phyloP scores from a whole-genome alignment of 345 rosid species.

The Salix exigua region DNA sequence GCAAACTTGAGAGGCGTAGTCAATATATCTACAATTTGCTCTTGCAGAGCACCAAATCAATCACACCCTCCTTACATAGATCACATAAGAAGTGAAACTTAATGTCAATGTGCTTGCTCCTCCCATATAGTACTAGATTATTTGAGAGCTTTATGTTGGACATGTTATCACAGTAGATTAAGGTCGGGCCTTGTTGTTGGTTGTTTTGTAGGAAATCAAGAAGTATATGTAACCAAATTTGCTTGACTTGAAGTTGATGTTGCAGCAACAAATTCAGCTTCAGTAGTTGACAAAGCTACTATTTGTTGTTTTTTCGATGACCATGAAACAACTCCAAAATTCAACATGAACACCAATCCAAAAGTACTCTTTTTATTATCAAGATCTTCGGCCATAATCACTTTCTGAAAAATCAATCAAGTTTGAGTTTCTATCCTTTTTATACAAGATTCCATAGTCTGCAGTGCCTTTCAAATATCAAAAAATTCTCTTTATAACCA shows the following conservation, averaged over 20 bases:
- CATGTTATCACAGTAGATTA: neutral
- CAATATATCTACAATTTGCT: too few relatives aligned
- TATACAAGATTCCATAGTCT: neutral
- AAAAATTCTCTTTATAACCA: neutral
- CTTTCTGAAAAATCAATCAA: neutral
- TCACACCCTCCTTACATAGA: too few relatives aligned
- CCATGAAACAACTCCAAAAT: neutral
- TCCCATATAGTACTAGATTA: neutral
- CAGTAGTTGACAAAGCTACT: neutral
- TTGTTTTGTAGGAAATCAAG: neutral
- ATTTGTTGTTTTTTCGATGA: neutral
- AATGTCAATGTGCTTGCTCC: too few relatives aligned
- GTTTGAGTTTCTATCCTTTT: neutral
- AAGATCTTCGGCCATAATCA: neutral
- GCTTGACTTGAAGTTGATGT: neutral
- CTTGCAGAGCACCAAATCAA: too few relatives aligned
- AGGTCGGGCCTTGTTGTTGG: rapidly evolving
- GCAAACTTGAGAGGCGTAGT: too few relatives aligned
- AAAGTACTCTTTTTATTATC: neutral
- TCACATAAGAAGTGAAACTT: too few relatives aligned
- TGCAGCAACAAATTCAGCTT: neutral
- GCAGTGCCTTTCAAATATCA: too few relatives aligned
- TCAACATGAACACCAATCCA: neutral
- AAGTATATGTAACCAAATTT: neutral
- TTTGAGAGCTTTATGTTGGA: neutral